Conservation (phyloP, 805 yeast genomes). For the Candida schatavii region DNA sequence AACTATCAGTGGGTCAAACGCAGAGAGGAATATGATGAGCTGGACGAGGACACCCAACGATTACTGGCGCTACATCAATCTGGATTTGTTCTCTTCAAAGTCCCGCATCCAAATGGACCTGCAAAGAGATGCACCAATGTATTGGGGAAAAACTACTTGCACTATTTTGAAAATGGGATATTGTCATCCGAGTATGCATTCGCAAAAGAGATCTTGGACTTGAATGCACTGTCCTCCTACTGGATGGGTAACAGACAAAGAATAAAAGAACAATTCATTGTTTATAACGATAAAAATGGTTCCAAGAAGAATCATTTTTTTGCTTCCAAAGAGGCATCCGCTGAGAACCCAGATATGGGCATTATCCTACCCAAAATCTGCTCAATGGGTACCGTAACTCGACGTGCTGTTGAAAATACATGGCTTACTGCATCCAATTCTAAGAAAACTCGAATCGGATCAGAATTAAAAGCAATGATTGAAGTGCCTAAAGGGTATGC, state of each 20-base stretch:
- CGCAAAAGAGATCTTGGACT: slow-evolving; percentile 75
- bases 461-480: slow-evolving; percentile 85
- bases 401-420: slow-evolving; percentile 94
- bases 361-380: slow-evolving; percentile 80
- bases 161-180: slow-evolving; percentile 69
- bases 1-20: slow-evolving; percentile 36
- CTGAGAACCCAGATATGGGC: slow-evolving; percentile 44
- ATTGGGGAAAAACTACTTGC: slow-evolving; percentile 71
- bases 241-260: slow-evolving; percentile 92
- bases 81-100: slow-evolving; percentile 51
- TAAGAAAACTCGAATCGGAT: slow-evolving; percentile 79
- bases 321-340: slow-evolving; percentile 19
- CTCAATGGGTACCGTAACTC: slow-evolving; percentile 95
- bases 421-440: slow-evolving; percentile 98
- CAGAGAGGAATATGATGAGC: slow-evolving; percentile 21
- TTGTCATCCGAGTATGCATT: slow-evolving; percentile 66
- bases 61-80: neutral
- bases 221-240: slow-evolving; percentile 79
- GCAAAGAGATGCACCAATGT: slow-evolving; percentile 68
- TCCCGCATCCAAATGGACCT: slow-evolving; percentile 90
- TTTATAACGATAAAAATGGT: slow-evolving; percentile 41
- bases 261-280: slow-evolving; percentile 81
- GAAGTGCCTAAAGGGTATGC: slow-evolving; percentile 85
- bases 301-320: slow-evolving; percentile 22
- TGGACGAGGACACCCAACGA: neutral